Evolutionary conservation across 2,329 filamentous ascomycete genomes (phyloP), one percentile per base, ranked within the genome.

Genomic region (Ophiostoma ips): DNA sequence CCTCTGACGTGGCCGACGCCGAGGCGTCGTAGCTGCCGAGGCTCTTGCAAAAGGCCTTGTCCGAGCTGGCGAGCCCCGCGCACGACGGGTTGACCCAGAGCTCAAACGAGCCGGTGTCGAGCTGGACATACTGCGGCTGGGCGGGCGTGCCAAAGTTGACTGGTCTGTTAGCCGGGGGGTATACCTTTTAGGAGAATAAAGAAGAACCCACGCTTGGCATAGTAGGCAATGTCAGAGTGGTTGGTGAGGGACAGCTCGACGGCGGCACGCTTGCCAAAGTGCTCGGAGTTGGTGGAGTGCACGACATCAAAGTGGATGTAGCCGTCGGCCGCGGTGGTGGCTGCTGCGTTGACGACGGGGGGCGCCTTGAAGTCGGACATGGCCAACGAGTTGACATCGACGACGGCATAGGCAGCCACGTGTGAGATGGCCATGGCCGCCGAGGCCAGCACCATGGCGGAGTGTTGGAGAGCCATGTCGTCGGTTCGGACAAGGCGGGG

Each of bases 31-130:
- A 76, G 51, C 59, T 59, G 31, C 73, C 73, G 6, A 69, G 63
- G 9, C 64, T 7, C 16, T 50, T 31, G 34, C 48, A 50, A 15
- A 53, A 53, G 12, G 13, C 18, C 8, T 24, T 34, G 18, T 53
- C 52, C 16, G 45, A 19, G 24, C 45, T 19, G n/a, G 48, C 41
- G 35, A 53, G 46, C 12, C 30, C 30, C 10, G 31, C 16, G 34
- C 49, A 53, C 19, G 38, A 46, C 16, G 52, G 52, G 46, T 53
- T 53, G 40, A 78, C 71, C 75, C 75, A 79, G 31, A 79, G 66
- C 63, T 79, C 75, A 56, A 76, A 77, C 10, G 74, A 78, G 43
- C 76, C 75, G 0, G 76, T 79, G 59, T 79, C 76, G 50, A 79
- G 60, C 58, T 77, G 73, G 11, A 76, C 72, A 50, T 66, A 73